These are phyloP conservation scores for Ochromonas danica DNA, from an alignment of 108 stramenopile genomes.

Conservation along the genomic window DNA sequence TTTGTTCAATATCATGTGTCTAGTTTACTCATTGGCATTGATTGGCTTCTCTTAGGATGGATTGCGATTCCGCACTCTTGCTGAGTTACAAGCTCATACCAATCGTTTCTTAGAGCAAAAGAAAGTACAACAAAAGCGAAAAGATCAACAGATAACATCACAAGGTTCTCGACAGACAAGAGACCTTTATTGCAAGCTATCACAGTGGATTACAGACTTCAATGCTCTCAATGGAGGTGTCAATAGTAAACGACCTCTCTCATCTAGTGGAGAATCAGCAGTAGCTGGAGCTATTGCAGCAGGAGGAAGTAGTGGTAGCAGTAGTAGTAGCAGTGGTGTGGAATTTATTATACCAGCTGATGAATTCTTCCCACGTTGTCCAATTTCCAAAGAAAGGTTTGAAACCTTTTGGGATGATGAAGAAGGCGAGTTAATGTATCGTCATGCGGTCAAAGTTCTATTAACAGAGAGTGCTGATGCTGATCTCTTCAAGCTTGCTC, in stretches of 20 bases:
- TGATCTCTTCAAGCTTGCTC: background rate
- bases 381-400: conserved; percentile 21
- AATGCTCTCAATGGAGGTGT: too few species aligned
- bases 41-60: background rate
- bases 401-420: background rate
- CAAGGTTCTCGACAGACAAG: background rate
- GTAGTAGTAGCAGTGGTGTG: background rate
- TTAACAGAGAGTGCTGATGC: conserved; percentile 2
- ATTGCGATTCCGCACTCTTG: background rate
- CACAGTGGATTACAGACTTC: background rate
- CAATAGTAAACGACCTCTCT: too few species aligned
- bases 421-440: conserved; percentile 28
- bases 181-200: background rate
- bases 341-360: background rate
- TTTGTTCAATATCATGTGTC: too few species aligned
- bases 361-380: background rate
- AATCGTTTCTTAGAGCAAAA: background rate
- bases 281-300: too few species aligned
- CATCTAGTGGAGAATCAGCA: too few species aligned
- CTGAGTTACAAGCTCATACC: background rate
- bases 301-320: background rate
- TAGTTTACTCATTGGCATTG: too few species aligned
- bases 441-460: conserved; percentile 7
- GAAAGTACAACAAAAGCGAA: background rate
- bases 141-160: background rate